Conservation (phyloP, 108 stramenopile species). For the Fragilariopsis cylindrus region DNA sequence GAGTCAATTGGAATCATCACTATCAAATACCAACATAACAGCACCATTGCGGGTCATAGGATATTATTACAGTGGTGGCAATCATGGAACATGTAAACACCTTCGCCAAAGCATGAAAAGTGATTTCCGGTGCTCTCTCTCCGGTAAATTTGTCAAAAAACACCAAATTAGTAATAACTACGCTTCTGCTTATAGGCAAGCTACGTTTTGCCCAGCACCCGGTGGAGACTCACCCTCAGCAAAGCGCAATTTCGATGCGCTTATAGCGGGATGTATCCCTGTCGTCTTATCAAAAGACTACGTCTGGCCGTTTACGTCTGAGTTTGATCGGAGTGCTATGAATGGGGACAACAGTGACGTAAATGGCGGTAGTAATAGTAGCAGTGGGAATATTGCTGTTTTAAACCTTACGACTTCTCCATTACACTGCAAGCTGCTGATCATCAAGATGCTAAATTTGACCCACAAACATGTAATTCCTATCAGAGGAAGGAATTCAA, state of each 20-base stretch:
- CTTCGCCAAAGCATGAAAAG: constrained; percentile 25
- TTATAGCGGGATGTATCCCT: constrained; percentile 57
- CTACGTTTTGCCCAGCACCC: constrained; percentile 54
- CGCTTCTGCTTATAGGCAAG: constrained; percentile 28
- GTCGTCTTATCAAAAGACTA: constrained; percentile 48
- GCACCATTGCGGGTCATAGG: constrained; percentile 20
- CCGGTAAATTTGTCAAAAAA: constrained; percentile 11
- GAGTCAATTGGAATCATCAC: not conserved
- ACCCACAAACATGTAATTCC: constrained; percentile 15
- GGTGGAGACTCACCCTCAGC: constrained; percentile 63
- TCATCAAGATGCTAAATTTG: constrained; percentile 9
- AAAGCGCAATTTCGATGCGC: constrained; percentile 62
- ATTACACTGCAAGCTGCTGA: constrained; percentile 24
- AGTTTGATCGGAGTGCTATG: constrained; percentile 16
- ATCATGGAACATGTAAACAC: constrained; percentile 32
- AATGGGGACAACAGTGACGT: not conserved
- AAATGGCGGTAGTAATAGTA: not conserved
- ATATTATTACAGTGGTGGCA: constrained; percentile 34
- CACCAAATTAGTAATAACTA: constrained; percentile 13
- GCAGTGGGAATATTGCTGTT: not conserved
- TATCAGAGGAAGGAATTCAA: not conserved
- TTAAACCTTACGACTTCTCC: constrained; percentile 29
- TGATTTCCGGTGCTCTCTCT: constrained; percentile 21
- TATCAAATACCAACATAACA: not conserved
- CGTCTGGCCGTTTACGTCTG: constrained; percentile 45